A percentile compares a stretch with the other conserved stretches of the same genome.
phyloP scores from a whole-genome alignment of 805 yeast genomes.

The Metschnikowia cerradonensis region DNA sequence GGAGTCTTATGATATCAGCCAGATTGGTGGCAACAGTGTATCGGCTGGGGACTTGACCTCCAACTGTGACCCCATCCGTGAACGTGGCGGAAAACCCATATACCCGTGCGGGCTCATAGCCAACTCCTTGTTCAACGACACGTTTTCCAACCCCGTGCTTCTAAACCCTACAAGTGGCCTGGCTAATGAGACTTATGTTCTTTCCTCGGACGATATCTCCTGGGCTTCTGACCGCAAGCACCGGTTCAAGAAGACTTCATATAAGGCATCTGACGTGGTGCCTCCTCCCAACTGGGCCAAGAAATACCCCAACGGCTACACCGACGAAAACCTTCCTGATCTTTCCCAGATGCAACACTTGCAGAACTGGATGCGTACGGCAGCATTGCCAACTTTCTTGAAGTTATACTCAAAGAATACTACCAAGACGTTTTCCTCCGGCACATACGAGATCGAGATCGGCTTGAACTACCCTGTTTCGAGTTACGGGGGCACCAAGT shows the following conservation, averaged over 20 bases:
- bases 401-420: conserved; percentile 78
- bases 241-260: conserved; percentile 68
- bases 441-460: conserved; percentile 66
- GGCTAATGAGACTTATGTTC: conserved; percentile 39
- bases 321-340: conserved; percentile 74
- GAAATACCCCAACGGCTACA: conserved; percentile 82
- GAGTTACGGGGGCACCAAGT: conserved; percentile 84
- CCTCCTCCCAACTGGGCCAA: conserved; percentile 94
- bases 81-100: conserved; percentile 43
- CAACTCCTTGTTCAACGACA: conserved; percentile 87
- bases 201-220: conserved; percentile 62
- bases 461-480: conserved; percentile 79
- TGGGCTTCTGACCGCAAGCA: conserved; percentile 73
- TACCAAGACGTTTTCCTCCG: conserved; percentile 49
- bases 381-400: conserved; percentile 85
- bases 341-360: conserved; percentile 73
- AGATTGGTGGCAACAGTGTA: conserved; percentile 74
- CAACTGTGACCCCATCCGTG: conserved; percentile 36
- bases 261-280: conserved; percentile 64
- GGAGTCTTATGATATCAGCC: conserved; percentile 74
- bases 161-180: conserved; percentile 43
- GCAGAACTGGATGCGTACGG: conserved; percentile 98
- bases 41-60: conserved; percentile 43
- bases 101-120: conserved; percentile 97
- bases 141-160: conserved; percentile 54